Conservation (phyloP, 129 eudicot genomes). For the Logfia minima region DNA sequence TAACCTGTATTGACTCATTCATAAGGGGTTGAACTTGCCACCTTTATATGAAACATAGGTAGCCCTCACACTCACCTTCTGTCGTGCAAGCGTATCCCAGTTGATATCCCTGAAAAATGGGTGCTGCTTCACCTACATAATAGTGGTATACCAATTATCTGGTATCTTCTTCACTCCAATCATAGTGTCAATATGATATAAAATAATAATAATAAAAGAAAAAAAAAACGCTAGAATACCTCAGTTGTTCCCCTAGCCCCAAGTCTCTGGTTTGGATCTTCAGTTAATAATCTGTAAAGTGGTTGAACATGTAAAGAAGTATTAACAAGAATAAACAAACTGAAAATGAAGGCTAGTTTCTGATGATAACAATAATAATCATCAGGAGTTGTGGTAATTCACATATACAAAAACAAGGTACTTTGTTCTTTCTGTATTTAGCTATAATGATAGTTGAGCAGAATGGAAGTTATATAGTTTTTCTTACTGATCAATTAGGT, state of each 20-base stretch:
- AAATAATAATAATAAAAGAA: not conserved
- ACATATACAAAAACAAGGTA: slow-evolving; percentile 10
- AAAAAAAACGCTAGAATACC: slow-evolving; percentile 41
- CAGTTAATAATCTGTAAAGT: slow-evolving; percentile 70
- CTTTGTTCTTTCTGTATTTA: not conserved
- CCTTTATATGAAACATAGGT: slow-evolving; percentile 3
- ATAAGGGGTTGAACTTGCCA: not conserved
- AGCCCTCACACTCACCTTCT: slow-evolving; percentile 60
- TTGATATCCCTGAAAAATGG: slow-evolving; percentile 91
- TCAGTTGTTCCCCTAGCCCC: slow-evolving; percentile 97
- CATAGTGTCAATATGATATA: not conserved
- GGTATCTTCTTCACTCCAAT: slow-evolving; percentile 1
- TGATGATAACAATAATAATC: not conserved
- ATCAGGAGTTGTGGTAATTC: not conserved
- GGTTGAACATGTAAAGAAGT: slow-evolving; percentile 16
- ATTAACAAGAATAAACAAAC: not conserved
- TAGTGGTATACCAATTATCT: not conserved
- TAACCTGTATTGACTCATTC: not conserved
- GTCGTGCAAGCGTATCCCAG: slow-evolving; percentile 98
- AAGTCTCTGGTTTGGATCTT: slow-evolving; percentile 97
- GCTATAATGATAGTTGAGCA: not conserved
- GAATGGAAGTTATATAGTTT: not conserved
- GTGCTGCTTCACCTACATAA: slow-evolving; percentile 85
- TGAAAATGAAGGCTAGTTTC: not conserved
- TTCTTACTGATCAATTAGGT: slow-evolving; percentile 86